Evolutionary conservation across 1,284 basidiomycete species (phyloP).

Genomic region (Xerocomus nothofagi): DNA sequence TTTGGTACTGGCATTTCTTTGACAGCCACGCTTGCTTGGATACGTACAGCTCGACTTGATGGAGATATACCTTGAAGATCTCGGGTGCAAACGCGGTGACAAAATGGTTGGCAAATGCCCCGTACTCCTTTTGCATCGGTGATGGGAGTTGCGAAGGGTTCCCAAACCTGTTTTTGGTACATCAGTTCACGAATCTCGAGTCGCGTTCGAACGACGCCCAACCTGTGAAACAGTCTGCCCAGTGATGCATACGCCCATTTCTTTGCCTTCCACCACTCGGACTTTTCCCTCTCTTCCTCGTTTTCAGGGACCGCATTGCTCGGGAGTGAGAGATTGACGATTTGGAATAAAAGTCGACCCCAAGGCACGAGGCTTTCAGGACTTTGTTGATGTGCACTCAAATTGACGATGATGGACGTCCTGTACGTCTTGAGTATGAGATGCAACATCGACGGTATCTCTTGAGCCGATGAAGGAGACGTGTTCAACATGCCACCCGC

Average conservation of each 20-base stretch:
- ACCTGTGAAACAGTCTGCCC: slow-evolving; percentile 75
- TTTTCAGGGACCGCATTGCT: slow-evolving; percentile 65
- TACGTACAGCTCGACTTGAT: slow-evolving; percentile 72
- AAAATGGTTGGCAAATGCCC: slow-evolving; percentile 74
- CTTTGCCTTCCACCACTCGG: slow-evolving; percentile 87
- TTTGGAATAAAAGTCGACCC: slow-evolving; percentile 78
- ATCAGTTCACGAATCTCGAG: slow-evolving; percentile 7
- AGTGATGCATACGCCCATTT: slow-evolving; percentile 85
- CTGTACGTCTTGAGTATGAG: slow-evolving; percentile 83
- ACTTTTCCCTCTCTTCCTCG: slow-evolving; percentile 71
- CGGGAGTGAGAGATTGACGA: slow-evolving; percentile 70
- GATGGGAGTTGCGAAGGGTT: slow-evolving; percentile 82
- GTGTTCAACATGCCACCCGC: slow-evolving; percentile 64
- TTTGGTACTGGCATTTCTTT: slow-evolving; percentile 77
- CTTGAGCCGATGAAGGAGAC: slow-evolving; percentile 57
- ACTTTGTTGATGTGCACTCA: slow-evolving; percentile 73
- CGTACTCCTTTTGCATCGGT: slow-evolving; percentile 68
- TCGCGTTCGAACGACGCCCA: slow-evolving; percentile 7
- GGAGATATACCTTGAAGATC: slow-evolving; percentile 77
- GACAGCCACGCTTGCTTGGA: slow-evolving; percentile 75
- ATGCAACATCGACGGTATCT: slow-evolving; percentile 77
- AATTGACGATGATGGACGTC: slow-evolving; percentile 69
- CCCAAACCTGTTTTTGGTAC: slow-evolving; percentile 55
- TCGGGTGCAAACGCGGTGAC: slow-evolving; percentile 78
- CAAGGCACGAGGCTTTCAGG: slow-evolving; percentile 76